Evolutionary conservation across 1,284 basidiomycete species (phyloP), one percentile per base, ranked within the genome.

Genomic region (Fomitopsis palustris): DNA sequence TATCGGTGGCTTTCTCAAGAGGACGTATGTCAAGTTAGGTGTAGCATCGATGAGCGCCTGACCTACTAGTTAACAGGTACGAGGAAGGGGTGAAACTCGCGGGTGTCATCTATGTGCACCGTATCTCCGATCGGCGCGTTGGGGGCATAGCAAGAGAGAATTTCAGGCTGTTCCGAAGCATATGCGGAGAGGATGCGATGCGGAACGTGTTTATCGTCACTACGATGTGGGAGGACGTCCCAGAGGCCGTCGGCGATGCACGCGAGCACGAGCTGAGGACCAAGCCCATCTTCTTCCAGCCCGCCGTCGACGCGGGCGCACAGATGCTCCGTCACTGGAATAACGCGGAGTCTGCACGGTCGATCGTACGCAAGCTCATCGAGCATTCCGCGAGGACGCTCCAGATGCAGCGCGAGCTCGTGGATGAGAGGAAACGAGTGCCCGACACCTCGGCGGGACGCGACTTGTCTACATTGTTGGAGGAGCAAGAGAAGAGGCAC

Each of bases 51-150:
- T 14, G 3, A 55, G 16, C 17, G 8, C 37, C 9, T 14, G 33
- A 47, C 21, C 33, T 6, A 38, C 17, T 27, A 5, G 41, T 47
- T 19, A 12, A 25, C 65, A 79, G 78, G 12, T 78, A 80, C 33
- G 66, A 75, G 38, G 63, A 68, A 21, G 73, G 74, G n/a, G 62
- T 70, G 55, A 78, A 74, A 55, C 71, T 84, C n/a, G 70, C 77
- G 1, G 83, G 83, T 0, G 72, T 84, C 64, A 76, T 84, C 52
- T 84, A 84, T 69, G 72, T 83, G 70, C 82, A 84, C 63, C 77
- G 80, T 3, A 84, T 84, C 62, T 76, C 79, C 54, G 82, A 84
- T 62, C 71, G 75, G 67, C 71, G 81, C n/a, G 74, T 84, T 63
- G 78, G 78, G 47, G 81, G 82, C 25, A 78, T 79, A 23, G 79